These are phyloP conservation scores for Thymus mandschuricus DNA, from an alignment of 257 asterid species.

Conservation along the genomic window DNA sequence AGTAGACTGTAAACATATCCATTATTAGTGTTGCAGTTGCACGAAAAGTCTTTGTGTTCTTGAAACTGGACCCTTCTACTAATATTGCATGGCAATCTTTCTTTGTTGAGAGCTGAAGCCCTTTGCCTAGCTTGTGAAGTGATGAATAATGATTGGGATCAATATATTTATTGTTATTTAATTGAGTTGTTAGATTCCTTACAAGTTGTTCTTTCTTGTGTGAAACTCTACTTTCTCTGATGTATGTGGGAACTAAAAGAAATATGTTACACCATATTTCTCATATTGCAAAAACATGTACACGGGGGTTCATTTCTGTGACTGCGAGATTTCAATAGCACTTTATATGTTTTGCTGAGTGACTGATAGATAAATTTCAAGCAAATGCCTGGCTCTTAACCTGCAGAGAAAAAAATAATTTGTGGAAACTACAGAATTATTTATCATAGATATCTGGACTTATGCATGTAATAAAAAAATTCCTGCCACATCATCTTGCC, in stretches of 20 bases:
- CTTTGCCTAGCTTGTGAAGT: constrained; percentile 19
- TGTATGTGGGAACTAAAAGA: neutral
- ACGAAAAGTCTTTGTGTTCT: constrained; percentile 2
- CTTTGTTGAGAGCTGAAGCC: constrained; percentile 25
- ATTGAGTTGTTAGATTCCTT: constrained; percentile 8
- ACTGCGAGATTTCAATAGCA: neutral
- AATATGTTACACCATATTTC: constrained; percentile 5
- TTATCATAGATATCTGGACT: neutral
- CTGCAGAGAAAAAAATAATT: constrained; percentile 7
- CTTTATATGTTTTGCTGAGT: constrained; percentile 9
- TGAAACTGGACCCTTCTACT: constrained; percentile 22
- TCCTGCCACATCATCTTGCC: neutral
- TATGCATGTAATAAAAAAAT: too few relatives aligned
- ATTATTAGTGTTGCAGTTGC: neutral
- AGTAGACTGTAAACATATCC: constrained; percentile 10
- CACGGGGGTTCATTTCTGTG: neutral
- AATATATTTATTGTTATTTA: neutral
- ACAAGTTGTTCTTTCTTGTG: constrained; percentile 13
- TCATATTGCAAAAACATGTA: neutral
- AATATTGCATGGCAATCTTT: constrained; percentile 11
- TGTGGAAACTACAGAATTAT: constrained; percentile 5
- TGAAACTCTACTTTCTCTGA: constrained; percentile 20
- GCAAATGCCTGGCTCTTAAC: neutral
- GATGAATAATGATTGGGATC: neutral
- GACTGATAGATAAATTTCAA: constrained; percentile 17